Base-by-base conservation (phyloP, 345 rosid species). In the Hypericum androsaemum region DNA sequence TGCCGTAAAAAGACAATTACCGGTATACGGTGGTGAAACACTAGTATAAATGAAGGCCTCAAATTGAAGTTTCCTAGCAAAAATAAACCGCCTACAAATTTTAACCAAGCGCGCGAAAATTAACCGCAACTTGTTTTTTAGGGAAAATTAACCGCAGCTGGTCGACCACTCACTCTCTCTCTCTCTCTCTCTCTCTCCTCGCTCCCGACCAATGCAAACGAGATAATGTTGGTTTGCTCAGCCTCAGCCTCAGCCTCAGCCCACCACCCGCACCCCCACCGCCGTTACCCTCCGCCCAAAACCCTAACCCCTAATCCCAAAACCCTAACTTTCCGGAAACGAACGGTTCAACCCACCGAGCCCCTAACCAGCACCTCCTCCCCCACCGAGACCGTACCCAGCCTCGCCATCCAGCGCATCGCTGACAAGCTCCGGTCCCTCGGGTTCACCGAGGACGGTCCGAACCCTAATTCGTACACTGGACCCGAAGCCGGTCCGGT, bases 391-490 rank as follows among this genome's bases (percentile, higher is more conserved):
- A 71, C 76, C 51, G 73, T 79, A 57, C 80, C 89, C 11, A 76
- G 72, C 35, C 77, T 89, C 43, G 95, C 96, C 44, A 90, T 87
- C 68, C 75, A 71, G 47, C 83, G 98, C 45, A 87, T 87, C 45
- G 96, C 98, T 9, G 89, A 90, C 39, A 90, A 90, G 84, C 98
- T 90, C 49, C 95, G 95, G 40, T 77, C 78, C 57, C 92, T 90
- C 13, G 98, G 98, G 35, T 71, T 80, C 67, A 67, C 78, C 16
- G 86, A 79, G 28, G 50, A 46, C 9, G 75, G 68, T 8, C 50
- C 47, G 51, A 38, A 12, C 64, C 60, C 52, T 42, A 10, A 32
- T 46, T 50, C 10, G 7, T 12, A 51, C 59, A 11, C 40, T 15
- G 6, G 57, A 47, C 8, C 10, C 65, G 0, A 43, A 50, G 13